Percentiles rank a stretch among this genome's conserved stretches.
Conservation (phyloP, 768 basidiomycete genomes). For the Mycena haematopus region DNA sequence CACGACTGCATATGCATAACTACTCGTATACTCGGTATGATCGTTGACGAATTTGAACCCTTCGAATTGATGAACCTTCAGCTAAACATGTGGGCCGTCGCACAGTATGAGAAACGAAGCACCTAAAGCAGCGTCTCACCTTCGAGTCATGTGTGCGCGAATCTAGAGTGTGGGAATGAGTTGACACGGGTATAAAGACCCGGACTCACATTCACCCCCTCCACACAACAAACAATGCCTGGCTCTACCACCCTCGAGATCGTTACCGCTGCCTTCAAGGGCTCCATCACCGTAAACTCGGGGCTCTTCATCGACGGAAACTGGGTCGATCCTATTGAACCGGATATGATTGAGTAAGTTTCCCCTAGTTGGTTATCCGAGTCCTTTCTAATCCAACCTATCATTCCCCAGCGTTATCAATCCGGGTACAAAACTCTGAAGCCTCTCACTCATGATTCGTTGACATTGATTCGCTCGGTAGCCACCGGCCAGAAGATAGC, state of each 20-base stretch:
- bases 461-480: background rate
- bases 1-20: too few species aligned
- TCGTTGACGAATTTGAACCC: too few species aligned
- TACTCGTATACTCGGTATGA: too few species aligned
- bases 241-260: conserved; percentile 41
- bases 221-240: conserved; percentile 3
- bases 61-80: too few species aligned
- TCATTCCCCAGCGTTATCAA: conserved; percentile 24
- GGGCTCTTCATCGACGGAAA: conserved; percentile 68
- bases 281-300: conserved; percentile 49
- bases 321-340: conserved; percentile 51
- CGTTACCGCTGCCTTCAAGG: conserved; percentile 48
- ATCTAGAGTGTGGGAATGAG: too few species aligned
- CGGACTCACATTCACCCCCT: background rate
- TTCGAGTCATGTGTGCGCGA: too few species aligned
- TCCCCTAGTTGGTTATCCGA: background rate
- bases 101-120: too few species aligned
- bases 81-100: too few species aligned
- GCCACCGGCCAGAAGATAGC: conserved; percentile 48
- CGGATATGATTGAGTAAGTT: conserved; percentile 61
- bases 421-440: conserved; percentile 13
- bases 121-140: too few species aligned
- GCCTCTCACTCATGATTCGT: too few species aligned
- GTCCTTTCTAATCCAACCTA: too few species aligned
- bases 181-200: background rate